Evolutionary conservation across 306 rosid genomes (phyloP), one percentile per base, ranked within the genome.

Genomic region (Lagenaria siceraria): DNA sequence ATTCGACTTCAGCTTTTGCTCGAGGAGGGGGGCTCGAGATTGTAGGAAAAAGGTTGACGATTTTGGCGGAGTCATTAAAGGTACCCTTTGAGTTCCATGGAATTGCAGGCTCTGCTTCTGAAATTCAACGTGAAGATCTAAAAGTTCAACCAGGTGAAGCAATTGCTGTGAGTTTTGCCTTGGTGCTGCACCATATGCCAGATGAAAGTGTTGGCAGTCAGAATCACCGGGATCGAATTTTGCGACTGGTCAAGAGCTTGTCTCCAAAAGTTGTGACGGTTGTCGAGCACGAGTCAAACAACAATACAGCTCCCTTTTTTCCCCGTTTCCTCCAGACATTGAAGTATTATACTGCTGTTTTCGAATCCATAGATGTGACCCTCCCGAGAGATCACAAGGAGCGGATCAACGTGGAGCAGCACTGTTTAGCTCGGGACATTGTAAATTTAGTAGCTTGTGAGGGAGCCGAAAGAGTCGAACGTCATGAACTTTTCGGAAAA

Each of bases 401-500:
- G 80, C 88, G 96, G 77, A 94, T 94, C 74, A 89, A 82, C 36
- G 88, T 90, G 14, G 98, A 94, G 77, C 98, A 94, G 62, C 96
- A 92, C 75, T 94, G 98, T 78, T 82, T 94, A 85, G 98, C 98
- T 11, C 79, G 91, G 25, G 97, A 92, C 74, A 80, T 94, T 51
- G 97, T 94, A 7, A 95, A 95, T 81, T 78, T 95, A n/a, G 82
- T 95, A 77, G 98, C 98, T 3, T 95, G 97, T 38, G 97, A 90
- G 81, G 98, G 94, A 18, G 74, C 81, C 4, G 97, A 95, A 79
- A 89, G 97, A 81, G 96, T 90, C n/a, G 98, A 95, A 84, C 96
- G 96, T 0, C 89, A 88, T 2, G 97, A 95, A 81, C 84, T 78
- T 84, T 83, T 90, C 8, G 80, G 83, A 29, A 92, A 86, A 76